These are phyloP conservation scores for Beta corolliflora DNA, from an alignment of 179 eudicot genomes.

Conservation along the genomic window DNA sequence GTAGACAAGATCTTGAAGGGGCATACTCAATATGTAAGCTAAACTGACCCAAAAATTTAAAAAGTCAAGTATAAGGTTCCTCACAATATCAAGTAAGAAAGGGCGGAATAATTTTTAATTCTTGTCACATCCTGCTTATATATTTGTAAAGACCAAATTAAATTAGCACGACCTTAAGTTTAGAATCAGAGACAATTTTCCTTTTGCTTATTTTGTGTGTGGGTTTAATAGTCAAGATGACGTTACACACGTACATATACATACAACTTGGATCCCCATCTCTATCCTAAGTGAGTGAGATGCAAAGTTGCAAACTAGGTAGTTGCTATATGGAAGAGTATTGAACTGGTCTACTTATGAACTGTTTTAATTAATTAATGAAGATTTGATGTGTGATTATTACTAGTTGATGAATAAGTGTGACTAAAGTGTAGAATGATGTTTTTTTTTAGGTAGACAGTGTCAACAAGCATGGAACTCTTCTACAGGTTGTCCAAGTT, in stretches of 20 bases:
- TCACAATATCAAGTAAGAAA: not conserved
- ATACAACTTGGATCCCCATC: not conserved
- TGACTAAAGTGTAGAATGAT: conserved; percentile 17
- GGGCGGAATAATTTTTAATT: not conserved
- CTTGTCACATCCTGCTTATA: not conserved
- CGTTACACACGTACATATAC: not conserved
- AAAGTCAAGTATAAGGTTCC: not conserved
- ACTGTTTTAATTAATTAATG: not conserved
- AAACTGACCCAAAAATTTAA: no score
- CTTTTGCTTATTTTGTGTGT: no score
- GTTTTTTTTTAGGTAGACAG: conserved; percentile 70
- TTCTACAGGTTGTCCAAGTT: conserved; percentile 89
- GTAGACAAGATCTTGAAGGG: not conserved
- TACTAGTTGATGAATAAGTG: not conserved
- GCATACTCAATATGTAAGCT: not conserved
- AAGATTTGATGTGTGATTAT: not conserved
- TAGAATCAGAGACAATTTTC: no score
- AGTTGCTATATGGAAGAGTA: not conserved
- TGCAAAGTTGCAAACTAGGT: not conserved
- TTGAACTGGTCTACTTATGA: not conserved
- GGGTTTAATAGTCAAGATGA: not conserved
- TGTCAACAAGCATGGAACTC: conserved; percentile 85
- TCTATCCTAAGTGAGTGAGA: not conserved
- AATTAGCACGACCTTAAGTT: no score
- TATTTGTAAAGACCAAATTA: not conserved